Evolutionary conservation across 495 filamentous ascomycete genomes (phyloP).

Genomic region (Cairneyella variabilis): DNA sequence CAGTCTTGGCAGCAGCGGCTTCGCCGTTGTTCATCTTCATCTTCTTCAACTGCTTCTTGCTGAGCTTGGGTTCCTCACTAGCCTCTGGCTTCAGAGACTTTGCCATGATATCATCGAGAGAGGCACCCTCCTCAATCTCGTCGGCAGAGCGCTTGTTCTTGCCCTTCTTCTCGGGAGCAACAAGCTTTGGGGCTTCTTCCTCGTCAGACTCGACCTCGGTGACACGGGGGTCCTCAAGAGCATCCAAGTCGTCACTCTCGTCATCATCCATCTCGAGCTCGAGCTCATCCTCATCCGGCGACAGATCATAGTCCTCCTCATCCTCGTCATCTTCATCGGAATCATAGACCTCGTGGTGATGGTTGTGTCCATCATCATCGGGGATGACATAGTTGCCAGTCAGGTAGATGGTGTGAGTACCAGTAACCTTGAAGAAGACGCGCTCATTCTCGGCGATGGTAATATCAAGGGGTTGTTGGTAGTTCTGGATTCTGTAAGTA

Average conservation of each 20-base stretch:
- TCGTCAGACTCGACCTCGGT: conserved; percentile 79
- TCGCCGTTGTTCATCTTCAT: conserved; percentile 96
- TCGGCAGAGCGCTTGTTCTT: conserved; percentile 88
- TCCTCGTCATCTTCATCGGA: conserved; percentile 63
- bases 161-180: conserved; percentile 58
- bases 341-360: conserved; percentile 50
- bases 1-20: conserved; percentile 56
- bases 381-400: conserved; percentile 90
- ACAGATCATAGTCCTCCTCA: conserved; percentile 73
- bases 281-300: conserved; percentile 73
- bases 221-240: conserved; percentile 73
- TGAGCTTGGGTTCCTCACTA: conserved; percentile 43
- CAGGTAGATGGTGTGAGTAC: conserved; percentile 84
- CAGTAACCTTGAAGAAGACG: conserved; percentile 86
- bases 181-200: conserved; percentile 67
- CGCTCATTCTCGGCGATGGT: conserved; percentile 79
- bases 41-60: conserved; percentile 98
- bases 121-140: conserved; percentile 50
- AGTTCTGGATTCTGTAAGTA: conserved; percentile 3
- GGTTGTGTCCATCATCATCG: conserved; percentile 46
- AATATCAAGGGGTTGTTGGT: conserved; percentile 91
- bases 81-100: conserved; percentile 42
- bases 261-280: conserved; percentile 56
- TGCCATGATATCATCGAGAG: conserved; percentile 66
- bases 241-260: conserved; percentile 80